Conservation (phyloP, 768 basidiomycete species). For the Auriscalpium orientale region DNA sequence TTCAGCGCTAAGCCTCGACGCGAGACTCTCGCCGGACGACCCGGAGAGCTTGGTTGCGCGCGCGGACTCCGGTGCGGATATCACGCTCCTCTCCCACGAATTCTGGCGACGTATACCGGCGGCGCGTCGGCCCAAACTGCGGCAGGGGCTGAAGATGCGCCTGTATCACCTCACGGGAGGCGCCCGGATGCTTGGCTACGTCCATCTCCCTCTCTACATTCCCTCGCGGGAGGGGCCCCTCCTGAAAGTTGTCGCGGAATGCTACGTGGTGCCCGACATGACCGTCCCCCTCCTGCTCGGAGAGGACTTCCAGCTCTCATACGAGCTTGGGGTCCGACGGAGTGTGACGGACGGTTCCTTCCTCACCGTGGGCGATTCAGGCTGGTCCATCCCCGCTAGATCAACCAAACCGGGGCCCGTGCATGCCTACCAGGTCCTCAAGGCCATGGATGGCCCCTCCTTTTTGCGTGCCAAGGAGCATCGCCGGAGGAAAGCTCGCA, state of each 20-base stretch:
- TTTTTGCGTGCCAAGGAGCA: neutral
- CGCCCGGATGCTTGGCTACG: neutral
- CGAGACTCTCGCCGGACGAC: neutral
- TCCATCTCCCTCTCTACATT: neutral
- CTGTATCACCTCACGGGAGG: neutral
- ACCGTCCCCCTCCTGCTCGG: slow-evolving; percentile 21
- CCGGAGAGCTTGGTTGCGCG: neutral
- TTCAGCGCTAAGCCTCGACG: neutral
- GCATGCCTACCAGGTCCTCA: neutral
- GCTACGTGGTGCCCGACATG: slow-evolving; percentile 22
- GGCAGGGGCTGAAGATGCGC: neutral
- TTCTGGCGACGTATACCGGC: neutral
- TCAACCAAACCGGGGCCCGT: neutral
- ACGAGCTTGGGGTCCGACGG: slow-evolving; percentile 16
- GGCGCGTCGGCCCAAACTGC: neutral
- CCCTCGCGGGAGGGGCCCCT: neutral
- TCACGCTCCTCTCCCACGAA: neutral
- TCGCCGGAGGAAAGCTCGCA: neutral
- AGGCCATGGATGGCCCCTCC: neutral
- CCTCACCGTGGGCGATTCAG: slow-evolving; percentile 1
- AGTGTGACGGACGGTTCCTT: slow-evolving; percentile 2
- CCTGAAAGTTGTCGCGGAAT: slow-evolving; percentile 13
- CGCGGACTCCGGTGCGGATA: neutral
- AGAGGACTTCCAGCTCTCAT: slow-evolving; percentile 22
- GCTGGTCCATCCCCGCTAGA: neutral